Evolutionary conservation across 495 filamentous ascomycete species (phyloP).

Genomic region (Talaromyces trachyspermus): DNA sequence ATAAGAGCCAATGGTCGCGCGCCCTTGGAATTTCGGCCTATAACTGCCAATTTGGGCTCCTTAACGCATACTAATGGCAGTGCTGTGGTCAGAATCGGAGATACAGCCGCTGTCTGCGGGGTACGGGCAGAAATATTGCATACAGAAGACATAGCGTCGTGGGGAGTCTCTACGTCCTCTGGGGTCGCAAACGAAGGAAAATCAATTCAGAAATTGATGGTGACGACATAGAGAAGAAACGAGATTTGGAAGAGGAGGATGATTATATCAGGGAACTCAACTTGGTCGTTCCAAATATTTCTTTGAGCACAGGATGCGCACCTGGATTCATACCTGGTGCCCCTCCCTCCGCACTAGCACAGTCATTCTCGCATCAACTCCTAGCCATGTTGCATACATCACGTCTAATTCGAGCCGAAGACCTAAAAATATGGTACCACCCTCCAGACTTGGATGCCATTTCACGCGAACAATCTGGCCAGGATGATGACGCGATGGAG

Average conservation of each 20-base stretch:
- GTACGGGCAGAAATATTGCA: conserved; percentile 79
- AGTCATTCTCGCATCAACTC: conserved; percentile 72
- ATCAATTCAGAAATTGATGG: conserved; percentile 14
- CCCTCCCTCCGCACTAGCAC: conserved; percentile 71
- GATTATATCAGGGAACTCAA: conserved; percentile 51
- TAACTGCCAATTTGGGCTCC: conserved; percentile 66
- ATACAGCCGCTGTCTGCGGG: conserved; percentile 88
- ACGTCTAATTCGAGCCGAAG: conserved; percentile 50
- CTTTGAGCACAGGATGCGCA: conserved; percentile 80
- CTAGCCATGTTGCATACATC: conserved; percentile 65
- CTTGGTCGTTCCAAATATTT: conserved; percentile 86
- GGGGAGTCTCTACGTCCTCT: conserved; percentile 36
- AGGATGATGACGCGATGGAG: conserved; percentile 30
- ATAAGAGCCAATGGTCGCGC: conserved; percentile 72
- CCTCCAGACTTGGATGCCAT: conserved; percentile 34
- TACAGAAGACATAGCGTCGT: conserved; percentile 59
- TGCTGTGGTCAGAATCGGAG: conserved; percentile 77
- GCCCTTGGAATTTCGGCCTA: conserved; percentile 58
- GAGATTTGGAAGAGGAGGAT: conserved; percentile 41
- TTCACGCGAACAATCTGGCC: conserved; percentile 29
- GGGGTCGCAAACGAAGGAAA: conserved; percentile 10
- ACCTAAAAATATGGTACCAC: conserved; percentile 63
- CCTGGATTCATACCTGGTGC: conserved; percentile 77
- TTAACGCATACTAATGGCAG: conserved; percentile 84
- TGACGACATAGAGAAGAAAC: conserved; percentile 10